Evolutionary conservation across 225 moss, liverwort and hornwort species (phyloP), one percentile per base, ranked within the genome.

Genomic region (Antitrichia curtipendula): DNA sequence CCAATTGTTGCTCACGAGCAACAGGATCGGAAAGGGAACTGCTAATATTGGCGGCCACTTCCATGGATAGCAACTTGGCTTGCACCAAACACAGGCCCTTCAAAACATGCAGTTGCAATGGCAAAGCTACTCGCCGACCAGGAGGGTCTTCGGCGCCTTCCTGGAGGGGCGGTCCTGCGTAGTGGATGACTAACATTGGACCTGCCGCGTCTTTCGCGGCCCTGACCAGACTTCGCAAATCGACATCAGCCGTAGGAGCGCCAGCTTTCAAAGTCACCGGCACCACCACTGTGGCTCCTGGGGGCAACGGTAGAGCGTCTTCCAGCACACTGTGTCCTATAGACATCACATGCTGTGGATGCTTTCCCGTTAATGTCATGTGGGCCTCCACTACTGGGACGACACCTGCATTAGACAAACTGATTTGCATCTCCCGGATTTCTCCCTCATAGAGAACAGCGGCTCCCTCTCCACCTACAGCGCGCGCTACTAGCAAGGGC

Each of bases 381-480:
- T 95, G 95, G 16, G 99, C 95, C 92, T 99, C 99, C 86, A 95
- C 92, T 28, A 99, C 95, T 57, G 99, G 96, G 58, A 97, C 97
- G 69, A 95, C 99, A 75, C 99, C 99, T 76, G 99, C 99, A 90
- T 99, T 99, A 7, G 95, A 93, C 86, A 97, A 92, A 90, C 92
- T 95, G 87, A 99, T 96, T 87, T 97, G 97, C 93, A 97, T 91
- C 86, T 97, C 97, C 74, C 97, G 91, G 84, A 96, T 94, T 91
- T 99, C 99, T 21, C 99, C 99, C 90, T 99, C 99, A 49, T 99
- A 96, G 25, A 99, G 94, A 81, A 99, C 97, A 65, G 96, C 97
- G 69, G 99, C 99, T 91, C 99, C 99, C 83, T 97, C 97, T 69
- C 99, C 99, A 85, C 99, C 97, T 76, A 97, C 96, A 90, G 95